A percentile compares a stretch with the other conserved stretches of the same genome.
Conservation (phyloP, 2,329 filamentous ascomycete genomes). For the Mollisiaceae sp. region DNA sequence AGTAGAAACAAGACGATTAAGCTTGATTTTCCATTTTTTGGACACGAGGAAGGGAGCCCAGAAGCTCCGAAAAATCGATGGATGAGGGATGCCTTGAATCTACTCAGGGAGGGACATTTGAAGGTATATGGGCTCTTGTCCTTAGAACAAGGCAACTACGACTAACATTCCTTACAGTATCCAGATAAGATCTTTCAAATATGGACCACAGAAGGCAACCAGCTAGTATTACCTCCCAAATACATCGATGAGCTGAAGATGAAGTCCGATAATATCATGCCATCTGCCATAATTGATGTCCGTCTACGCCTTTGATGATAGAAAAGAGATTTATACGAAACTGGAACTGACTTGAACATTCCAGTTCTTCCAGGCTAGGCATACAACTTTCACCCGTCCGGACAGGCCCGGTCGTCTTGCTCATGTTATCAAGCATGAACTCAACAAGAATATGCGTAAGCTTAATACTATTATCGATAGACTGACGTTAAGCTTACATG, state of each 20-base stretch:
- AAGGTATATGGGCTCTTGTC: not conserved
- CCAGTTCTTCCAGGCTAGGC: not conserved
- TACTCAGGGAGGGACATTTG: slow-evolving; percentile 18
- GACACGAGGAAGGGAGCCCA: not conserved
- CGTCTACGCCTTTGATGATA: not conserved
- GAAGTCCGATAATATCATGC: not conserved
- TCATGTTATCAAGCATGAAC: slow-evolving; percentile 12
- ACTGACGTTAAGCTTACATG: not conserved
- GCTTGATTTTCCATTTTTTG: not conserved
- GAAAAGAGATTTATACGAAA: not conserved
- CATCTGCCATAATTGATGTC: not conserved
- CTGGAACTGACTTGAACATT: not conserved
- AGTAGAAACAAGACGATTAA: not conserved
- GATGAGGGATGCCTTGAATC: slow-evolving; percentile 15
- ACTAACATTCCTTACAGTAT: slow-evolving; percentile 6
- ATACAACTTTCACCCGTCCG: not conserved
- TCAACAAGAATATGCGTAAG: slow-evolving; percentile 16
- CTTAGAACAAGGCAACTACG: not conserved
- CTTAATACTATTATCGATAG: not conserved
- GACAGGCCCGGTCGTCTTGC: not conserved
- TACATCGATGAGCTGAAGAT: slow-evolving; percentile 23
- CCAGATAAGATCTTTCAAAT: slow-evolving; percentile 17
- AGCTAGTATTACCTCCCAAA: slow-evolving; percentile 22
- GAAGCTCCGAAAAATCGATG: slow-evolving; percentile 18
- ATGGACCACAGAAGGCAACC: slow-evolving; percentile 28